Evolutionary conservation across 495 filamentous ascomycete species (phyloP), one percentile per base, ranked within the genome.

Genomic region (Daldinia vernicosa): DNA sequence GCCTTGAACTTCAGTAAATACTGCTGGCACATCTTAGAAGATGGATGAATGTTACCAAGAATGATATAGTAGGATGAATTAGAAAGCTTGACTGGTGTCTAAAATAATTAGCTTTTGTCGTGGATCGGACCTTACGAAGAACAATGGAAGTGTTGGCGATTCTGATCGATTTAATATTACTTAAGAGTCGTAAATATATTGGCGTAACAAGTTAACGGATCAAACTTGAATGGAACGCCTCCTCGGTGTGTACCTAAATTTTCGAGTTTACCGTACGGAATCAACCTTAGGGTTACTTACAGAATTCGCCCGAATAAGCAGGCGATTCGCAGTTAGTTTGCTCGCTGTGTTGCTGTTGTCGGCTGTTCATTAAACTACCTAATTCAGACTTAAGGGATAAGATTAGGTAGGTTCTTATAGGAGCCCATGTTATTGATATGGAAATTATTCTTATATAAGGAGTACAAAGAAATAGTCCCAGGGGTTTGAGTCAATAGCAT

Each of bases 21-120:
- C 11, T 51, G 11, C 8, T 66, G 24, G 15, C 63, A 66, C 63
- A 66, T 66, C 22, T 66, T 66, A 27, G n/a, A 22, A 35, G 3
- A 2, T 35, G 3, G 33, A 0, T 35, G 33, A 4, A 35, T 35
- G 33, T 35, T 35, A 35, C 4, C 5, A 5, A 14, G 3, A 35
- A 11, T 11, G 12, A 6, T 15, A 27, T 17, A 17, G 12, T 8
- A 17, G 51, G 50, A 26, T 12, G 4, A 7, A 28, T 27, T 14
- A 15, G 8, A 28, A 28, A 53, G 26, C 0, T 30, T 47, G 9
- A 22, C 0, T 47, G 9, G 17, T 47, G 22, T 35, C 9, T 14
- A 35, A 35, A 14, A 35, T 4, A 35, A 3, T 27, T 35, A 14
- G 32, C 1, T 12, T 35, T 35, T 12, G 2, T 12, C 12, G 11